These are phyloP conservation scores for Cercospora beticola DNA, from an alignment of 2,329 filamentous ascomycete species.

Conservation along the genomic window DNA sequence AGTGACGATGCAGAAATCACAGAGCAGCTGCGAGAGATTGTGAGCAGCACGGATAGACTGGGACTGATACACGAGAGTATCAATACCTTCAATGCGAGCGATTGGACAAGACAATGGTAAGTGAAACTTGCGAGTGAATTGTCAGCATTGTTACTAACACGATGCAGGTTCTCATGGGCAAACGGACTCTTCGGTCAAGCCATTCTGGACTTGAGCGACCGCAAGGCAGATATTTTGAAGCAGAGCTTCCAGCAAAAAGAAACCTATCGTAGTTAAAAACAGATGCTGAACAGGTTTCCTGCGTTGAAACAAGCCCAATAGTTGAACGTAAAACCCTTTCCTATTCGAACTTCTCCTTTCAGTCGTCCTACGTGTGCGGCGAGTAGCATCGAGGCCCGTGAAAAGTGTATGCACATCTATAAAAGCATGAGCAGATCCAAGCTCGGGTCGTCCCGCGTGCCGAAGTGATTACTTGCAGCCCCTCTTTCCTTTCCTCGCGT, in stretches of 20 bases:
- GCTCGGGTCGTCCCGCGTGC: not conserved
- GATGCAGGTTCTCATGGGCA: conserved; percentile 51
- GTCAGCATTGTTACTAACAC: not conserved
- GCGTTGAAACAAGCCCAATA: not conserved
- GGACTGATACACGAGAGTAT: conserved; percentile 55
- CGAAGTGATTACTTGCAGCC: not conserved
- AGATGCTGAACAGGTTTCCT: not conserved
- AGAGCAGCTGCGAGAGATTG: conserved; percentile 45
- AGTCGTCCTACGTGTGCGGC: not conserved
- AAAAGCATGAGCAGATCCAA: not conserved
- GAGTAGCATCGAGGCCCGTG: not conserved
- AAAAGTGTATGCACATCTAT: not conserved
- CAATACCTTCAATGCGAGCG: conserved; percentile 47
- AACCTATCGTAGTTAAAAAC: not conserved
- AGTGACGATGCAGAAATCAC: conserved; percentile 50
- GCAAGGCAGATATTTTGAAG: conserved; percentile 32
- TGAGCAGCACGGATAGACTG: conserved; percentile 50
- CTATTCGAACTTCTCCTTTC: not conserved
- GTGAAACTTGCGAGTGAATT: not conserved
- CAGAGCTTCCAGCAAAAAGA: conserved; percentile 45
- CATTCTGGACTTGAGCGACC: conserved; percentile 26
- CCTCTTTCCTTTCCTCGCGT: not conserved
- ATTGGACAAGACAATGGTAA: conserved; percentile 53
- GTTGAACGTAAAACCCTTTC: too few relatives aligned
- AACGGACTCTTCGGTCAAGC: conserved; percentile 35